Conservation (phyloP, 441 rosid genomes). For the Hura crepitans region DNA sequence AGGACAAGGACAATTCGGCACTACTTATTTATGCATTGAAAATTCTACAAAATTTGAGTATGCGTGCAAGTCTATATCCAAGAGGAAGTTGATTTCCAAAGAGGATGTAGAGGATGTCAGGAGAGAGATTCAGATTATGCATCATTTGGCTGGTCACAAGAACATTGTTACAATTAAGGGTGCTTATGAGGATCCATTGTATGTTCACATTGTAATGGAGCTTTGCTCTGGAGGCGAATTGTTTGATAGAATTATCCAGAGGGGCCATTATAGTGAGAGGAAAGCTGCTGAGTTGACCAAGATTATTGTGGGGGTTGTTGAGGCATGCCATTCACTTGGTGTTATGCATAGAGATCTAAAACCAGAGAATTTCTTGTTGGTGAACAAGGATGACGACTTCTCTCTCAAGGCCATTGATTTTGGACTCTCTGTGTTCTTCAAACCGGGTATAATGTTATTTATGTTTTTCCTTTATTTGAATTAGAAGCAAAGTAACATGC, state of each 20-base stretch:
- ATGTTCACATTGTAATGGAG: conserved; percentile 95
- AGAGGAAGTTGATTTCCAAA: conserved; percentile 80
- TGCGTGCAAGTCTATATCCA: conserved; percentile 92
- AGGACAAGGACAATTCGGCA: conserved; percentile 95
- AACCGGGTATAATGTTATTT: conserved; percentile 54
- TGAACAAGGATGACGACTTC: conserved; percentile 92
- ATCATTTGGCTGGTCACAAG: conserved; percentile 94
- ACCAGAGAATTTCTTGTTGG: conserved; percentile 95
- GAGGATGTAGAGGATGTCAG: conserved; percentile 96
- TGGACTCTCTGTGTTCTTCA: conserved; percentile 95
- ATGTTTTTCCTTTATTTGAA: neutral
- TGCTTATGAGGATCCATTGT: conserved; percentile 81
- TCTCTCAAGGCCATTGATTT: conserved; percentile 97
- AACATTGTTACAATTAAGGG: conserved; percentile 91
- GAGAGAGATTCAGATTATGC: conserved; percentile 98
- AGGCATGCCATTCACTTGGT: conserved; percentile 91
- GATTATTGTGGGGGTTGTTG: conserved; percentile 90
- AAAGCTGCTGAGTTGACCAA: conserved; percentile 88
- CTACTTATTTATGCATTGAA: conserved; percentile 78
- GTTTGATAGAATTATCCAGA: conserved; percentile 87
- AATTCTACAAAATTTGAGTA: conserved; percentile 56
- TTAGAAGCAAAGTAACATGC: too few relatives aligned
- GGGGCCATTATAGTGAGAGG: conserved; percentile 94
- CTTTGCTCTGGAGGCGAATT: conserved; percentile 90
- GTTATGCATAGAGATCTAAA: conserved; percentile 95